Evolutionary conservation across 2,329 filamentous ascomycete genomes (phyloP).

Genomic region (Fusarium acutatum): DNA sequence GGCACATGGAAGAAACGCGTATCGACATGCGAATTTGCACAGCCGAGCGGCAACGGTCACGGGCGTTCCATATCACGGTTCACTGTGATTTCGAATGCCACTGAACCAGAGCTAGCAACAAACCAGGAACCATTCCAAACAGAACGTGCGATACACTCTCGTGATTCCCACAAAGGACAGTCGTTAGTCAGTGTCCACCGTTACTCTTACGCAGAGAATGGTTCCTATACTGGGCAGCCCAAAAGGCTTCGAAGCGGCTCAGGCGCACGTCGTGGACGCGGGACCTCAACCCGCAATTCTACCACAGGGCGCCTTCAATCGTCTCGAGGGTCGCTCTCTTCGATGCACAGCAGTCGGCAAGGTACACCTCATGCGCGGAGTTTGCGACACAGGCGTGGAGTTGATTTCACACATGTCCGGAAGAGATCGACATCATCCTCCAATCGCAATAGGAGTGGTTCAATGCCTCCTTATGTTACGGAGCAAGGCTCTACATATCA

Average conservation of each 20-base stretch:
- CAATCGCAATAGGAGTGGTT: slow-evolving; percentile 31
- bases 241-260: slow-evolving; percentile 50
- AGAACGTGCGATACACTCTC: slow-evolving; percentile 59
- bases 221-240: slow-evolving; percentile 40
- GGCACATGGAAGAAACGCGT: slow-evolving; percentile 66
- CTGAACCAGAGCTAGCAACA: slow-evolving; percentile 54
- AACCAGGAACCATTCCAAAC: slow-evolving; percentile 89
- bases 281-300: slow-evolving; percentile 42
- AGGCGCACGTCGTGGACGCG: slow-evolving; percentile 43
- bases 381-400: slow-evolving; percentile 60
- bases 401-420: slow-evolving; percentile 63
- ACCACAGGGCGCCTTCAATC: slow-evolving; percentile 45
- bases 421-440: slow-evolving; percentile 49
- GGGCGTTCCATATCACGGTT: slow-evolving; percentile 67
- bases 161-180: slow-evolving; percentile 62
- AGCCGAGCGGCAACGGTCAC: slow-evolving; percentile 55
- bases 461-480: slow-evolving; percentile 27
- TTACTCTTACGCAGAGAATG: slow-evolving; percentile 46
- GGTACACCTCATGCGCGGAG: slow-evolving; percentile 53
- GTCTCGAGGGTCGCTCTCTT: slow-evolving; percentile 57
- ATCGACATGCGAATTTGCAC: slow-evolving; percentile 68
- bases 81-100: slow-evolving; percentile 70
- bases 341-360: slow-evolving; percentile 58
- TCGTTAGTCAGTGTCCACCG: slow-evolving; percentile 76
- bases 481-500: slow-evolving; percentile 32